Conservation (phyloP, 2,329 filamentous ascomycete genomes). For the Chaetomiaceae sp. region DNA sequence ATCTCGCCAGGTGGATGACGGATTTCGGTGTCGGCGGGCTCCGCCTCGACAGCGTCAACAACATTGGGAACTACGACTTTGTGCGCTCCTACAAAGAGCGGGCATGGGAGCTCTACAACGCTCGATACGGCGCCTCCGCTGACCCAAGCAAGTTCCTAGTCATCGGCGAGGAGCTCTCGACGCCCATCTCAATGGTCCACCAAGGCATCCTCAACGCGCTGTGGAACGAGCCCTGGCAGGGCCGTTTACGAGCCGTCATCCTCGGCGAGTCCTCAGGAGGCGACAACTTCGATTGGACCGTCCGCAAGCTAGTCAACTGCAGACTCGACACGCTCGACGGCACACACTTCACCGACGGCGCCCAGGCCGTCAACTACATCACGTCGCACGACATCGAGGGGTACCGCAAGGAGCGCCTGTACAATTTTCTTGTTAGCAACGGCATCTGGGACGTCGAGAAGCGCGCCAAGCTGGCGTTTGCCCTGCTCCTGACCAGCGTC, state of each 20-base stretch:
- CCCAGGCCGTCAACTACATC: constrained; percentile 28
- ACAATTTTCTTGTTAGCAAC: constrained; percentile 22
- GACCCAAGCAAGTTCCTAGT: constrained; percentile 25
- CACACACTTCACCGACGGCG: constrained; percentile 20
- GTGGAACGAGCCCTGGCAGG: neutral
- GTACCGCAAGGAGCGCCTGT: constrained; percentile 26
- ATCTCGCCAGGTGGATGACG: constrained; percentile 26
- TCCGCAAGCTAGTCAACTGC: constrained; percentile 24
- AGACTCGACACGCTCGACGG: constrained; percentile 14
- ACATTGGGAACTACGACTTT: constrained; percentile 28
- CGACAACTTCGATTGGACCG: constrained; percentile 26
- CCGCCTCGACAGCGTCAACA: constrained; percentile 28
- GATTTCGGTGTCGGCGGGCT: constrained; percentile 25
- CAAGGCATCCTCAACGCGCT: neutral
- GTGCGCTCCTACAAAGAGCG: constrained; percentile 23
- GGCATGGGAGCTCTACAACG: constrained; percentile 23
- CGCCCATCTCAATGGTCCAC: constrained; percentile 23
- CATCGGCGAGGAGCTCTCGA: constrained; percentile 27
- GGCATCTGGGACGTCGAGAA: constrained; percentile 20
- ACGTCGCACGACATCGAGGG: constrained; percentile 29
- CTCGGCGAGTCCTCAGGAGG: neutral
- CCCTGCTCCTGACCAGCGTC: constrained; percentile 25
- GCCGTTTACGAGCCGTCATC: neutral
- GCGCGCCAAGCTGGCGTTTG: constrained; percentile 25
- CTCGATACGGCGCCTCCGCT: constrained; percentile 5